Evolutionary conservation across 2,329 filamentous ascomycete genomes (phyloP), one percentile per base, ranked within the genome.

Genomic region (Penicillium sp.): DNA sequence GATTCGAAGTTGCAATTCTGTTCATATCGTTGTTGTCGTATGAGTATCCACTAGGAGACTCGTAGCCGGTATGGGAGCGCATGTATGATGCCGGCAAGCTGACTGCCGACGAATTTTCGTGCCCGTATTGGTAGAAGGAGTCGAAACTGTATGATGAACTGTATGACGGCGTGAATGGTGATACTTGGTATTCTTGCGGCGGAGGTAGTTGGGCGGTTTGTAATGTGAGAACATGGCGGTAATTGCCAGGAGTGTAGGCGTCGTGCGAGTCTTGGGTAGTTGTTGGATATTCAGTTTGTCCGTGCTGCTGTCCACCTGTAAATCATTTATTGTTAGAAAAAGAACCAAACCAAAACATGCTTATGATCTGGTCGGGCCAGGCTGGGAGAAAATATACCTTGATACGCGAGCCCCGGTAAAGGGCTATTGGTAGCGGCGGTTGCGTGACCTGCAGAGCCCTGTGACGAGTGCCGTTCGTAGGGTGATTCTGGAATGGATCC

Each of bases 31-130:
- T 30, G 16, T 43, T 48, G 3, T 49, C 52, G 28, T 59, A 55
- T 24, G 38, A 49, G 40, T 46, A 59, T 20, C 47, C 52, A 21
- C n/a, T 50, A 18, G 48, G 61, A 9, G 64, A 59, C 23, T 61
- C 60, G 42, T 57, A 57, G 16, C 56, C 62, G 12, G 66, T 58
- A 23, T 70, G 68, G 14, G 66, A 61, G n/a, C 67, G 63, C 16
- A 67, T 66, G 46, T 67, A 70, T 6, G 71, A 67, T 1, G 69
- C 64, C 11, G 71, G 69, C 12, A 73, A 67, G 46, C 65, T 73
- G 57, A 74, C 60, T 24, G 63, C 67, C n/a, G 71, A 71, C 20
- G 70, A 57, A 42, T 68, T 71, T 33, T 66, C 64, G 50, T 71
- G 68, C 8, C 64, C 62, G 55, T 67, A 74, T 0, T 69, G 67